Base-by-base conservation (phyloP, 441 rosid genomes). In the Gossypium gossypioides region DNA sequence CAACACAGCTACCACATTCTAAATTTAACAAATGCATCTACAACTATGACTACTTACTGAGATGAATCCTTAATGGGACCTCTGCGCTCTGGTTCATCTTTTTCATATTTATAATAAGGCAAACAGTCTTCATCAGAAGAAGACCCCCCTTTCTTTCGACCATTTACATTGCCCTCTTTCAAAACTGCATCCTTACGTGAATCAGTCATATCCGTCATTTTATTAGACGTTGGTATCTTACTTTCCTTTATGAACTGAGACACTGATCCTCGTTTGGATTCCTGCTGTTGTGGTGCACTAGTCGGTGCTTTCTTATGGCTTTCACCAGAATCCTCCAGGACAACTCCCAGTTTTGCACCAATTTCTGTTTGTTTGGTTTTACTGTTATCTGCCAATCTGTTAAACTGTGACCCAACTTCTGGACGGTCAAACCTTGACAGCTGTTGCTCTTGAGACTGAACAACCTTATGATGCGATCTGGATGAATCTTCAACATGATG, bases 101-200 rank as follows among this genome's bases (percentile, higher is more conserved):
- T 93, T 59, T 89, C 96, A 69, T 87, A 91, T 82, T 93, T 96
- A 27, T 84, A 84, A 78, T 83, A 95, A 50, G 90, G 78, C 77
- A 78, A 81, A 76, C 78, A 81, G 71, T 85, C 92, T 72, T 87
- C 96, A 73, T 87, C 92, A 4, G 85, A 81, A 76, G 84, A 87
- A 69, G 85, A 81, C 69, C 78, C 87, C 76, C 76, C 85, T 80
- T 74, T 80, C 82, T 77, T 92, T 70, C 68, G 80, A 78, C 77
- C 76, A 80, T 81, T 83, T 71, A 83, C 65, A 77, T 78, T 85
- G 65, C 74, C 84, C 54, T 82, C 86, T 16, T 75, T 65, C 71
- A 79, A 59, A 70, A 72, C 50, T 52, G 80, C 34, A 77, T 86
- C 88, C 72, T 84, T 89, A 56, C 71, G 84, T 64, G 83, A 87